Conservation (phyloP, 371 early-diverging fungal genomes). For the Rhizopus delemar region DNA sequence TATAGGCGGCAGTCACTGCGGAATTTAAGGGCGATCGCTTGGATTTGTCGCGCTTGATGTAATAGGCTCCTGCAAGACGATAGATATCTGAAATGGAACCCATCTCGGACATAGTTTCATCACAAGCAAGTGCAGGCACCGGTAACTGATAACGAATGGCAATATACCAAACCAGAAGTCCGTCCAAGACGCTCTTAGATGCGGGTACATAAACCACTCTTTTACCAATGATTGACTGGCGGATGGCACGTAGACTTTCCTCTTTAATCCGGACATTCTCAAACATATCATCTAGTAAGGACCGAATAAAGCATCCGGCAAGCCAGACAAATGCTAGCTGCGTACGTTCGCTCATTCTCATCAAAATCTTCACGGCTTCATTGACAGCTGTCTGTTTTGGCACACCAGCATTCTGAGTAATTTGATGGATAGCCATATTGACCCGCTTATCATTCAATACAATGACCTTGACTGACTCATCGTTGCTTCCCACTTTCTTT, state of each 20-base stretch:
- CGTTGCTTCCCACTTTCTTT: conserved; percentile 47
- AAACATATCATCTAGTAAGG: conserved; percentile 47
- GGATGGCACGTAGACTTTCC: conserved; percentile 41
- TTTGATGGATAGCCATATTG: conserved; percentile 46
- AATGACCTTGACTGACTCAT: conserved; percentile 50
- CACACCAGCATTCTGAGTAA: conserved; percentile 52
- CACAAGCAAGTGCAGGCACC: conserved; percentile 52
- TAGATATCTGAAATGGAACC: conserved; percentile 53
- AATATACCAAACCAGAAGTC: conserved; percentile 51
- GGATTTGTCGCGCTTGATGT: conserved; percentile 42
- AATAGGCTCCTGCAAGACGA: conserved; percentile 50
- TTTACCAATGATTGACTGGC: conserved; percentile 43
- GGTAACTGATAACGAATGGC: conserved; percentile 50
- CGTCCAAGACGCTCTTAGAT: conserved; percentile 43
- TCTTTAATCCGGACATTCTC: conserved; percentile 45
- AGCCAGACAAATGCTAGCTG: conserved; percentile 54
- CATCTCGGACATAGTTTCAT: conserved; percentile 44
- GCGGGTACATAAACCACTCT: conserved; percentile 52
- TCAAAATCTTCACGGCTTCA: conserved; percentile 48
- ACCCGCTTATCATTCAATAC: conserved; percentile 54
- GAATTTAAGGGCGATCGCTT: conserved; percentile 49
- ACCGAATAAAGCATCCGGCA: conserved; percentile 43
- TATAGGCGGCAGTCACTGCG: conserved; percentile 52
- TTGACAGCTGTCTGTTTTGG: conserved; percentile 49
- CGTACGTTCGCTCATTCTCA: conserved; percentile 55